Evolutionary conservation across 345 rosid genomes (phyloP).

Genomic region (Odontarrhena argentea): DNA sequence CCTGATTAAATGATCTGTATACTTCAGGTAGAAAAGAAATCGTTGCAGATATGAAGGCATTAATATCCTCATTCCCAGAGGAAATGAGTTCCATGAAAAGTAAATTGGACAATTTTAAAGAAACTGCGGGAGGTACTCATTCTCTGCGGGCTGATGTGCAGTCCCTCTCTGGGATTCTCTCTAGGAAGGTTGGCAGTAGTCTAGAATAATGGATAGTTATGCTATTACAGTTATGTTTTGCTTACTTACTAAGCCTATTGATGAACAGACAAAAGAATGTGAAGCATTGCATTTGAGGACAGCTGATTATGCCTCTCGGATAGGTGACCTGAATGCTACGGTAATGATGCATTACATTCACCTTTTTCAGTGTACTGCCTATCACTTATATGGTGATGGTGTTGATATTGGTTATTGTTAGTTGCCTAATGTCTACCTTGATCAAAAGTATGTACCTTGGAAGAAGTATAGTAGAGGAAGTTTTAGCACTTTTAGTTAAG

Average conservation of each 20-base stretch:
- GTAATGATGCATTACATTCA: conserved; percentile 53
- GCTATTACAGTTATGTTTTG: conserved; percentile 25
- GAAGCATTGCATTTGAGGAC: conserved; percentile 60
- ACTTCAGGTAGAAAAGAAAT: conserved; percentile 85
- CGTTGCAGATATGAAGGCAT: conserved; percentile 78
- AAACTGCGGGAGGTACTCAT: conserved; percentile 75
- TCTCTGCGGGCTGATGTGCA: conserved; percentile 78
- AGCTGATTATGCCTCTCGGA: conserved; percentile 60
- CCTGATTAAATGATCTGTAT: conserved; percentile 39
- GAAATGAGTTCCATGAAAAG: conserved; percentile 85
- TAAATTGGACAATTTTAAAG: conserved; percentile 72
- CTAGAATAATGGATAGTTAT: conserved; percentile 10
- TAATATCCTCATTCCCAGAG: conserved; percentile 87
- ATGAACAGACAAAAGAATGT: conserved; percentile 68
- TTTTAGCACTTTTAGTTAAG: background rate
- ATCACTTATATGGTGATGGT: conserved; percentile 14
- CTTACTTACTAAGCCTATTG: conserved; percentile 32
- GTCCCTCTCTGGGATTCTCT: conserved; percentile 66
- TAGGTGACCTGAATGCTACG: conserved; percentile 63
- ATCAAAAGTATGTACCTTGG: background rate
- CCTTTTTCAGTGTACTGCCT: conserved; percentile 18
- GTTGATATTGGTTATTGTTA: background rate
- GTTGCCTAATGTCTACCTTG: conserved; percentile 21
- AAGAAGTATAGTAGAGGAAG: background rate
- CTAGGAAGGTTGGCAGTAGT: conserved; percentile 65